Evolutionary conservation across 164 flowering plant genomes (phyloP), one percentile per base, ranked within the genome.

Genomic region (Dillenia suffruticosa): DNA sequence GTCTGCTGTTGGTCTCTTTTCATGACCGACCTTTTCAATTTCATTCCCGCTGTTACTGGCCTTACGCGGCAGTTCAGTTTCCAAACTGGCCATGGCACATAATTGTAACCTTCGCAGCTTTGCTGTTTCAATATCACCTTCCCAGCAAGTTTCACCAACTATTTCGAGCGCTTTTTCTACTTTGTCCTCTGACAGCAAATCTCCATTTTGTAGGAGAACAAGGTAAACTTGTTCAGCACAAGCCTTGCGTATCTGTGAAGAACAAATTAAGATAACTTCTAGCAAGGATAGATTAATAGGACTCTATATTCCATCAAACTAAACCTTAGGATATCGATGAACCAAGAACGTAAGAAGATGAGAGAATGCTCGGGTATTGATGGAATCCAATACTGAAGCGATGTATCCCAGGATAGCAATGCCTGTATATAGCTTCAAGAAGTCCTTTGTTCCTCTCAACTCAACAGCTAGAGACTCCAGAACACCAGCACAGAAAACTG

Each of bases 281-380:
- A 10, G 12, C 45, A 9, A 17, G 10, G 2, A 15, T 10, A 53
- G 44, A 44, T 19, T 19, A 19, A 19, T 19, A 11, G 22, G 10
- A 50, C 9, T 49, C 45, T 40, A 51, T 50, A 9, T 12, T 8
- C 12, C 43, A n/a, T 58, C 48, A 64, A 4, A 24, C 66, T 80
- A 54, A 60, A 89, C 99, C 99, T 91, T 94, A 13, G 97, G 96
- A 68, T 84, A 94, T 17, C 96, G 87, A 77, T 91, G 96, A 63
- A 73, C 76, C 57, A 94, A 89, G 70, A 88, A 83, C 58, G 69
- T 66, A 15, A 89, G 84, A 59, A 94, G 89, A 64, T 85, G 83
- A 62, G 82, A 69, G 70, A 91, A 86, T 63, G 97, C 95, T 54
- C 61, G 73, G 1, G 57, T 49, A 69, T 76, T 86, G 46, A 83